Percentiles rank a stretch among this genome's conserved stretches.
phyloP scores from a whole-genome alignment of 2,329 filamentous ascomycete genomes.

The Drechslerella dactyloides region DNA sequence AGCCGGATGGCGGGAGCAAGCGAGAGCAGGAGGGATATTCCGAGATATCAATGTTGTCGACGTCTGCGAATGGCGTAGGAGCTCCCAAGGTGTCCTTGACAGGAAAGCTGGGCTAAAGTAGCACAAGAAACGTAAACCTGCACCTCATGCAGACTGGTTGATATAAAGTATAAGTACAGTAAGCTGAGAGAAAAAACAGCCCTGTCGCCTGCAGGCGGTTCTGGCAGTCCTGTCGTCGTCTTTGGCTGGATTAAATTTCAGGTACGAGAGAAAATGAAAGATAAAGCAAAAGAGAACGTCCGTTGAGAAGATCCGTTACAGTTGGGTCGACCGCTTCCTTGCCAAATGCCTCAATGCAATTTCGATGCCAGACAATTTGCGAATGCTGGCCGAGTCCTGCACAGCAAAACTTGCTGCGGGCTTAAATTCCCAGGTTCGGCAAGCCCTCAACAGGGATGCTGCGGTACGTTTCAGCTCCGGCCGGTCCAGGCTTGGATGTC shows the following conservation, averaged over 20 bases:
- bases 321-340: conserved; percentile 43
- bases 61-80: conserved; percentile 34
- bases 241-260: conserved; percentile 2
- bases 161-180: conserved; percentile 23
- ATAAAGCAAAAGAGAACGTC: conserved; percentile 11
- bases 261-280: neutral
- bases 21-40: conserved; percentile 48
- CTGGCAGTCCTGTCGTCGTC: neutral
- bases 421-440: conserved; percentile 46
- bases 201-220: neutral
- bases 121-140: neutral
- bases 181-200: neutral
- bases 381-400: conserved; percentile 21
- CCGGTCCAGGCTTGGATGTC: conserved; percentile 24
- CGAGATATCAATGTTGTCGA: conserved; percentile 34
- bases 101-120: conserved; percentile 31
- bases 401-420: conserved; percentile 34
- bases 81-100: conserved; percentile 43
- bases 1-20: conserved; percentile 48
- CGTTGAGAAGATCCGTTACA: conserved; percentile 47
- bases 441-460: conserved; percentile 46
- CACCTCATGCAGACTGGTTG: conserved; percentile 5
- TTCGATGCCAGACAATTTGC: conserved; percentile 49
- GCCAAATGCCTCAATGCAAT: conserved; percentile 51
- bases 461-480: conserved; percentile 46